phyloP scores from a whole-genome alignment of 2,329 filamentous ascomycete species.

The Colletotrichum spinosum region DNA sequence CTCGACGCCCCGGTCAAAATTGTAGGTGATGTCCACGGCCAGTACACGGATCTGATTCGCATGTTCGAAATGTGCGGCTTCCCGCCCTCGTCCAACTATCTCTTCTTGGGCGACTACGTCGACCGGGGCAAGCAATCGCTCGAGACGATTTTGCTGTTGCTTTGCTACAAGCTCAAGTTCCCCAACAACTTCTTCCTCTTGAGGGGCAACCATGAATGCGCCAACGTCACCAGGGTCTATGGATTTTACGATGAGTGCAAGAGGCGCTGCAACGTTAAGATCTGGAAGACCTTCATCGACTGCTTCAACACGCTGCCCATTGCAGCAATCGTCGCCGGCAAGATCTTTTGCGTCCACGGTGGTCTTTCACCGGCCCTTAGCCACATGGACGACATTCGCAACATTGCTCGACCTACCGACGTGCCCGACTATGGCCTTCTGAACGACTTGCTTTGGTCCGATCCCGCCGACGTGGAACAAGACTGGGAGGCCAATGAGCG shows the following conservation, averaged over 20 bases:
- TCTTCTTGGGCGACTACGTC: constrained; percentile 96
- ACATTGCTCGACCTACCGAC: constrained; percentile 94
- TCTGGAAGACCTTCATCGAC: constrained; percentile 98
- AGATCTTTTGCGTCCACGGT: constrained; percentile 98
- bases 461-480: constrained; percentile 96
- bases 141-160: constrained; percentile 90
- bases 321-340: constrained; percentile 94
- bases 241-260: constrained; percentile 99
- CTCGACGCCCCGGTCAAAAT: constrained; percentile 97
- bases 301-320: constrained; percentile 97
- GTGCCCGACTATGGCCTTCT: constrained; percentile 96
- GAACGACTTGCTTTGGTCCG: constrained; percentile 96
- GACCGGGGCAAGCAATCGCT: constrained; percentile 96
- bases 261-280: constrained; percentile 93
- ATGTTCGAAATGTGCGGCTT: constrained; percentile 99
- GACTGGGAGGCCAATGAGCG: constrained; percentile 98
- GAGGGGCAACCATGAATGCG: constrained; percentile 95
- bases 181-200: constrained; percentile 98
- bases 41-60: constrained; percentile 94
- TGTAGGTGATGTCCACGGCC: constrained; percentile 95
- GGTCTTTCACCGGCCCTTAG: constrained; percentile 91
- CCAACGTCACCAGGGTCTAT: constrained; percentile 94
- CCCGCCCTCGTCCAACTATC: constrained; percentile 89
- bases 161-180: constrained; percentile 98
- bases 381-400: constrained; percentile 98